Base-by-base conservation (phyloP, 1,139 yeast genomes). In the Debaryomyces subglobosus region DNA sequence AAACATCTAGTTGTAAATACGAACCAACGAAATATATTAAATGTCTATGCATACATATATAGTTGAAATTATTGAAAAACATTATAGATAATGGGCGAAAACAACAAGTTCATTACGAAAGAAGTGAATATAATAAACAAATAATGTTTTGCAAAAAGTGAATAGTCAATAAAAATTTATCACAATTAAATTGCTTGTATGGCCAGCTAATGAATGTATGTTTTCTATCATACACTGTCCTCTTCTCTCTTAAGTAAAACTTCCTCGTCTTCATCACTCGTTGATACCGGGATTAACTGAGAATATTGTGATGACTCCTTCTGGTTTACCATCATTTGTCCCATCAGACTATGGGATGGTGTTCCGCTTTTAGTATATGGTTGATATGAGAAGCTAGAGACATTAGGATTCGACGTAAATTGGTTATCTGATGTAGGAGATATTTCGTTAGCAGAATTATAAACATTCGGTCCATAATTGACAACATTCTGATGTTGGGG, bases 1-100 rank as follows among this genome's bases (percentile, higher is more conserved):
- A 1, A 82, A 85, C 59, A 65, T 84, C 44, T 85, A 63, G 59
- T 23, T 15, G 33, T 42, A 45, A 39, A 23, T 35, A 44, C 16
- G 18, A 39, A 25, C 33, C 43, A 38, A 24, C 45, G 43, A 41
- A 15, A 25, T 40, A 40, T 40, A 40, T 38, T 44, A 44, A 34
- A 38, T 46, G 37, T 37, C 45, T 29, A 45, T 45, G 40, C 47
- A 39, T 34, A 39, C 33, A 39, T 42, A 42, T 35, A 42, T 33
- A 42, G 27, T 30, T 35, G 33, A 38, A 23, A 27, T 39, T 7
- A 39, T 27, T 27, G 16, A 16, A 13, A 24, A 38, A 27, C 13
- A 38, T 24, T 24, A 8, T 38, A 15, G 20, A 24, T 24, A 38
- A 38, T 24, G 15, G 34, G 29, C 13, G 42, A 30, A 38, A 38